Evolutionary conservation across 1,139 yeast species (phyloP), one percentile per base, ranked within the genome.

Genomic region (Wickerhamomyces sp.): DNA sequence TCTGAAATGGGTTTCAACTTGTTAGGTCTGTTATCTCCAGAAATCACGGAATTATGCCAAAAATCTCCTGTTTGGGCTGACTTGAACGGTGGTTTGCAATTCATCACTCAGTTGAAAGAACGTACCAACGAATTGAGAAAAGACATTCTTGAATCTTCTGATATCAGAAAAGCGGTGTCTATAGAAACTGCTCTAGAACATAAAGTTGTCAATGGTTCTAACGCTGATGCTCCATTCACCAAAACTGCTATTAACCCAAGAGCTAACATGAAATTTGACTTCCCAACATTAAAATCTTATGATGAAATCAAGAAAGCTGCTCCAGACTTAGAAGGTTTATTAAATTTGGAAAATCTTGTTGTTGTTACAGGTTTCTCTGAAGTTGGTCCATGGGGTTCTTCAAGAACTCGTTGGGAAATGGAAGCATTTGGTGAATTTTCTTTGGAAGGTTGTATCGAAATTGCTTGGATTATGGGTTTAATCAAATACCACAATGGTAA

Each of bases 341-440:
- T 92, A 55, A 96, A 92, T 61, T 81, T 90, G 61, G 97, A 89
- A 61, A 81, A 80, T 56, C 92, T 89, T 46, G 76, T 90, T 51
- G 98, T 92, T 49, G 90, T 90, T 45, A 90, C 98, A 39, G 98
- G 98, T 68, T 92, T 90, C 71, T 74, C 96, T 50, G 98, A 92
- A 71, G 97, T 92, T 54, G 95, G 97, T 62, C 98, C 98, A 61
- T 94, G 97, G 96, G 98, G 98, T 78, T 89, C 90, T 64, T 70
- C 98, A 35, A 86, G 97, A 76, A 92, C 98, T 46, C 82, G 98
- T 75, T 92, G 98, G 98, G 97, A 92, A 68, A 92, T 92, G 96
- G 98, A 92, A 71, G 87, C 97, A 41, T 54, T 67, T 46, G 98
- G 98, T 58, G 89, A 86, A 60, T 92, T 92, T 67, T 90, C 97